A percentile compares a stretch with the other conserved stretches of the same genome.
Evolutionary conservation across 768 basidiomycete species (phyloP).

Genomic region (Boletus sensibilis): DNA sequence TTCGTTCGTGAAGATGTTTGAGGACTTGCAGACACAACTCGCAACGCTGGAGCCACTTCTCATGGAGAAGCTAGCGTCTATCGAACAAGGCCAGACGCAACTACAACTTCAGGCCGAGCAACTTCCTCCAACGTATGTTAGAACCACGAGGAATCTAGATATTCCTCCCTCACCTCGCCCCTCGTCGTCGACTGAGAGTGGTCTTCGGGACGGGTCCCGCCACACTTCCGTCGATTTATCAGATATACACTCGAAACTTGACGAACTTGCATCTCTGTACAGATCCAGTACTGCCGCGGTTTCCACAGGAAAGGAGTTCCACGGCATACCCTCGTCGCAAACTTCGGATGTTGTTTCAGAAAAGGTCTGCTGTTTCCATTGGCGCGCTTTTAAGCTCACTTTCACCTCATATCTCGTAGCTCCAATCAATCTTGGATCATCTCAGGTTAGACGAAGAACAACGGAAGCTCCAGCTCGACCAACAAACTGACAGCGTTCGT

Average conservation of each 20-base stretch:
- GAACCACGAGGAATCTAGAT: conserved; percentile 17
- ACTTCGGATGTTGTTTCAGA: conserved; percentile 9
- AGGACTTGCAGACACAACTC: conserved; percentile 41
- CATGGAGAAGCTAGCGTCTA: conserved; percentile 32
- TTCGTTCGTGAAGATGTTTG: conserved; percentile 35
- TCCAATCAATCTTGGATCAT: conserved; percentile 47
- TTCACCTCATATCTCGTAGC: conserved; percentile 20
- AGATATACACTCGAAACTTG: conserved; percentile 38
- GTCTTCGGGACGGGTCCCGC: not conserved
- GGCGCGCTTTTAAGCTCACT: not conserved
- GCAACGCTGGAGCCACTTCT: conserved; percentile 38
- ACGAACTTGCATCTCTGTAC: conserved; percentile 33
- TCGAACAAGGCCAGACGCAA: conserved; percentile 27
- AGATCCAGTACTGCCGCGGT: not conserved
- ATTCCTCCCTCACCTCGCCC: conserved; percentile 5
- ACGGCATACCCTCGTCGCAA: not conserved
- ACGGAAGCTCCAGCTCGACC: conserved; percentile 50
- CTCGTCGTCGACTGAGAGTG: not conserved
- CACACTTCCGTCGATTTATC: conserved; percentile 19
- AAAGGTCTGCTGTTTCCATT: conserved; percentile 15
- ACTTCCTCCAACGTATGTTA: not conserved
- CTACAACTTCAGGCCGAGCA: conserved; percentile 14
- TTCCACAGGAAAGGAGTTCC: not conserved
- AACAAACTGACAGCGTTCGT: conserved; percentile 71
- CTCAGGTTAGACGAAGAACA: conserved; percentile 49